These are phyloP conservation scores for Colletotrichum tropicale DNA, from an alignment of 2,329 filamentous ascomycete species.

Conservation along the genomic window DNA sequence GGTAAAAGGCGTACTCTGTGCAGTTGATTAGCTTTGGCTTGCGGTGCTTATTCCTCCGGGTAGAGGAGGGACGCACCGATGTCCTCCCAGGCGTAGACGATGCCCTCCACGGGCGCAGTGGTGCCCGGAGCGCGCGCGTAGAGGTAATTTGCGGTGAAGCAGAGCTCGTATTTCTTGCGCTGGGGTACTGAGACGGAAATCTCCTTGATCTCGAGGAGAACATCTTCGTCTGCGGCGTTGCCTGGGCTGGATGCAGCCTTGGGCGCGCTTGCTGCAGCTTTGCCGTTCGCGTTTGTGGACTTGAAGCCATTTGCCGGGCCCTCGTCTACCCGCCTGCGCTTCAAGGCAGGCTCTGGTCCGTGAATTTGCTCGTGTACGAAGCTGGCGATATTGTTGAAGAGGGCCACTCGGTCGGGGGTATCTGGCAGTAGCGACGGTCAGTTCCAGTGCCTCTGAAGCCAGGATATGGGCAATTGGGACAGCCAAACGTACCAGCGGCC, in stretches of 20 bases:
- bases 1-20: conserved; percentile 65
- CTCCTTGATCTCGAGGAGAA: conserved; percentile 67
- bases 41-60: neutral
- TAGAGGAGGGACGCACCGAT: conserved; percentile 51
- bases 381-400: conserved; percentile 62
- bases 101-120: conserved; percentile 54
- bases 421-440: conserved; percentile 39
- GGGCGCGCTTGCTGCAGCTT: conserved; percentile 19
- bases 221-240: conserved; percentile 51
- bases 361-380: conserved; percentile 53
- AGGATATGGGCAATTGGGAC: neutral
- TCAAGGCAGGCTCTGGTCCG: conserved; percentile 51
- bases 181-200: conserved; percentile 71
- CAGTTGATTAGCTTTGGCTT: neutral
- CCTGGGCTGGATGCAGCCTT: conserved; percentile 26
- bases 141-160: conserved; percentile 63
- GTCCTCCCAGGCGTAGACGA: conserved; percentile 64
- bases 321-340: conserved; percentile 57
- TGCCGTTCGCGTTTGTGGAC: conserved; percentile 24
- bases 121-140: conserved; percentile 61
- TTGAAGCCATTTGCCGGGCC: conserved; percentile 31
- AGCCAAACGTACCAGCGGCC: conserved; percentile 52
- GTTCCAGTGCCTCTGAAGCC: neutral
- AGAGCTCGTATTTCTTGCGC: conserved; percentile 71
- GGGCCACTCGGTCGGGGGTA: conserved; percentile 49